Evolutionary conservation across 345 rosid species (phyloP), one percentile per base, ranked within the genome.

Genomic region (Eucalyptus pauciflora): DNA sequence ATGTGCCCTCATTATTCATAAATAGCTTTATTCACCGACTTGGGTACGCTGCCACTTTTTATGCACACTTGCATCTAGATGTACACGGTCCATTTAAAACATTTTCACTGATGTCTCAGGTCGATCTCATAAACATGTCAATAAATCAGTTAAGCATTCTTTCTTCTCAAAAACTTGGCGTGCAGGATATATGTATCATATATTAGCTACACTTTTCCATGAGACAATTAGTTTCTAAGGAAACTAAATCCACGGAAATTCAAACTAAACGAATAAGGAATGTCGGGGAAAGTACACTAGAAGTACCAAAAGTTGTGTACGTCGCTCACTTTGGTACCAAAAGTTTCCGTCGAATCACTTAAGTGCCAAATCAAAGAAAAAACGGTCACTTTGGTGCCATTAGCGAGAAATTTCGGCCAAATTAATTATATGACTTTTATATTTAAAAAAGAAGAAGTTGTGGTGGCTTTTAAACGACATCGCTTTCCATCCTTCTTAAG

Each of bases 281-380:
- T 41, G 29, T 22, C 2, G 2, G 4, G 5, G 4, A 52, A 52
- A 52, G 58, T 52, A 52, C 2, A 52, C 4, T 52, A 52, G 25
- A 52, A 52, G 9, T 52, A 1, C 4, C 4, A 20, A 52, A 52
- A 52, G 10, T 52, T 52, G 1, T 52, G 4, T 52, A 52, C 0
- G 4, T 3, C 1, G 2, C 24, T 52, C 4, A 52, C 2, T 52
- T 52, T 2, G 4, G 2, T 52, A 2, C 1, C 2, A 52, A 18
- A 20, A 4, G 10, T 52, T 20, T 52, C 1, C 0, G 0, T 52
- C 2, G 2, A 1, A 52, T 52, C 25, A 20, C 5, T 52, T 52
- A 52, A 52, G 4, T 18, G 10, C 2, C 10, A 52, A 8, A 52
- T 52, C 25, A 2, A 20, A 52, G 10, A 52, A 52, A 52, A 52